Evolutionary conservation across 2,329 filamentous ascomycete genomes (phyloP), one percentile per base, ranked within the genome.

Genomic region (Neopestalotiopsis rosae): DNA sequence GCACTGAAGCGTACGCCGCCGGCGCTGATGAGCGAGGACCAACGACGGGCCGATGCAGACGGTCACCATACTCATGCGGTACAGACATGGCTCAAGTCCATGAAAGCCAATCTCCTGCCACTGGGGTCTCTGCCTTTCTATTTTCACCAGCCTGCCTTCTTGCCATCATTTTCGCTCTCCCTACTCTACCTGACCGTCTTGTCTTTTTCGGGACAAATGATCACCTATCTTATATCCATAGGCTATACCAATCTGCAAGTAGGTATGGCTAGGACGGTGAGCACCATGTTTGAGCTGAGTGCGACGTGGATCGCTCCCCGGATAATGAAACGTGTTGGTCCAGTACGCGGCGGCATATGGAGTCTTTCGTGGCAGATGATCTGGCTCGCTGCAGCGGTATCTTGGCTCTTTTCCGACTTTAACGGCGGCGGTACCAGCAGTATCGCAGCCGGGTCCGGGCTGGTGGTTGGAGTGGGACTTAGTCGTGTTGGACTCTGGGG

Each of bases 271-370:
- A 83, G 90, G 4, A 86, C 86, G 0, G 71, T 84, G 4, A 85
- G 86, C 38, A 86, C 87, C 1, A 68, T 84, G 2, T 84, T 89
- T 64, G 90, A 92, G 75, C 78, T 92, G 2, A 81, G 81, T 7
- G 89, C 90, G 0, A 92, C 90, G 0, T 90, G 87, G 83, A 75
- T 86, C 0, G 88, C 86, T 0, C 90, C 90, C 0, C 79, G 81
- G 67, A 75, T 91, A 14, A 90, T 89, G 83, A 73, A 72, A 2
- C 79, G 78, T 52, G 85, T 91, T 52, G 89, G 90, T 0, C 80
- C 85, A 1, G 82, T 93, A 7, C 82, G 92, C n/a, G 85, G 87
- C 0, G 92, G 92, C 0, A 83, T 94, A 3, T 94, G 92, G 92
- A 81, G 89, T 71, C 76, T 91, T 10, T 90, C 86, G 67, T 92